These are phyloP conservation scores for Yamadazyma spencermartinsiae DNA, from an alignment of 1,139 yeast genomes.

Conservation along the genomic window DNA sequence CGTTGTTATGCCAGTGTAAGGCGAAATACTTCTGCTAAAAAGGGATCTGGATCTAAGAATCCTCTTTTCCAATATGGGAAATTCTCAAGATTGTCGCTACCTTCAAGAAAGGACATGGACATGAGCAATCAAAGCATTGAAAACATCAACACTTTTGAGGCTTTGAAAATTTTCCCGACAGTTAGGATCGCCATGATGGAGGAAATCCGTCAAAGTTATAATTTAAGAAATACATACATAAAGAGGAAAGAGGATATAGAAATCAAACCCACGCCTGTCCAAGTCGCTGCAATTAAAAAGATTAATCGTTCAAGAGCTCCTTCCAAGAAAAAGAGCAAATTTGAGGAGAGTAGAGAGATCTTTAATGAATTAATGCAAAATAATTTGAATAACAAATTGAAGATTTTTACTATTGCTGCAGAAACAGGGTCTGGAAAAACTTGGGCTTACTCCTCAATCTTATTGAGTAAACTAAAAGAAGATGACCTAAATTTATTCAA, in stretches of 20 bases:
- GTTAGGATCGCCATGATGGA: slow-evolving; percentile 63
- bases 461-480: slow-evolving; percentile 66
- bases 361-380: slow-evolving; percentile 27
- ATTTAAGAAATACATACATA: slow-evolving; percentile 37
- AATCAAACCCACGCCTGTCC: slow-evolving; percentile 45
- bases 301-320: slow-evolving; percentile 35
- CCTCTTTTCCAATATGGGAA: slow-evolving; percentile 23
- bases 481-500: slow-evolving; percentile 39
- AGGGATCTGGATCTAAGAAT: slow-evolving; percentile 1
- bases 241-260: slow-evolving; percentile 30
- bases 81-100: slow-evolving; percentile 27
- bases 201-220: slow-evolving; percentile 55
- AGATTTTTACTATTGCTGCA: slow-evolving; percentile 81
- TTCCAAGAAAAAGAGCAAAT: slow-evolving; percentile 23
- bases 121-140: slow-evolving; percentile 32
- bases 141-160: slow-evolving; percentile 60
- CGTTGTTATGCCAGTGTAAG: not conserved
- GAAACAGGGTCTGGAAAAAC: slow-evolving; percentile 98
- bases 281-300: slow-evolving; percentile 46
- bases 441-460: slow-evolving; percentile 81
- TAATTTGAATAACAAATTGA: slow-evolving; percentile 43
- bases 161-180: slow-evolving; percentile 64
- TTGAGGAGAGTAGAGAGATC: slow-evolving; percentile 24
- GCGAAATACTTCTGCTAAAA: not conserved
- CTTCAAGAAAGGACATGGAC: slow-evolving; percentile 20